phyloP scores from a whole-genome alignment of 768 basidiomycete genomes.

The Psilocybe cyanescens region DNA sequence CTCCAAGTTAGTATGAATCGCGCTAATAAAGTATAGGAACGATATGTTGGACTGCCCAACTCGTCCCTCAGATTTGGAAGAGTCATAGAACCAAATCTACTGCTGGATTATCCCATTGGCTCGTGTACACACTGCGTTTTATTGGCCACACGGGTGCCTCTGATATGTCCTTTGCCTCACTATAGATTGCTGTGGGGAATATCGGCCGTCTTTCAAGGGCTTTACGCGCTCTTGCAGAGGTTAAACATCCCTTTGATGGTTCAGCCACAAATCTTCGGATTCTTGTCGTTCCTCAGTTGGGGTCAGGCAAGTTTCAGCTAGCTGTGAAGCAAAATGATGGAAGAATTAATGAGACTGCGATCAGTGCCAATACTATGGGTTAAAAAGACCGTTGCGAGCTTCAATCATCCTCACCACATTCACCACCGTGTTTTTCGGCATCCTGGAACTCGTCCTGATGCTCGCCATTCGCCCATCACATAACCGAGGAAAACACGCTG shows the following conservation, averaged over 20 bases:
- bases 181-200: conserved; percentile 64
- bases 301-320: conserved; percentile 53
- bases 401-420: conserved; percentile 39
- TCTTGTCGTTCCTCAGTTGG: conserved; percentile 65
- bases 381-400: conserved; percentile 36
- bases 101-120: conserved; percentile 66
- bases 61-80: conserved; percentile 78
- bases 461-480: conserved; percentile 56
- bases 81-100: conserved; percentile 70
- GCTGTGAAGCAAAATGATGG: no score
- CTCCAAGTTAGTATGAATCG: neutral
- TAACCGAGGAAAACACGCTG: conserved; percentile 30
- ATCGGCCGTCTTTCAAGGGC: conserved; percentile 63
- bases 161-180: neutral
- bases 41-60: conserved; percentile 66
- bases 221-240: conserved; percentile 65
- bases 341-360: neutral
- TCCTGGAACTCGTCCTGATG: conserved; percentile 62
- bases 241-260: conserved; percentile 75
- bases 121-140: conserved; percentile 51
- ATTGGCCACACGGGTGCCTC: neutral
- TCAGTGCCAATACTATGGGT: conserved; percentile 72
- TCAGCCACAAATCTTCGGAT: conserved; percentile 68
- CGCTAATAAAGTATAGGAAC: conserved; percentile 45
- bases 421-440: conserved; percentile 50